A percentile compares a stretch with the other conserved stretches of the same genome.
Evolutionary conservation across 768 basidiomycete species (phyloP).

Genomic region (Mycena albidolilacea): DNA sequence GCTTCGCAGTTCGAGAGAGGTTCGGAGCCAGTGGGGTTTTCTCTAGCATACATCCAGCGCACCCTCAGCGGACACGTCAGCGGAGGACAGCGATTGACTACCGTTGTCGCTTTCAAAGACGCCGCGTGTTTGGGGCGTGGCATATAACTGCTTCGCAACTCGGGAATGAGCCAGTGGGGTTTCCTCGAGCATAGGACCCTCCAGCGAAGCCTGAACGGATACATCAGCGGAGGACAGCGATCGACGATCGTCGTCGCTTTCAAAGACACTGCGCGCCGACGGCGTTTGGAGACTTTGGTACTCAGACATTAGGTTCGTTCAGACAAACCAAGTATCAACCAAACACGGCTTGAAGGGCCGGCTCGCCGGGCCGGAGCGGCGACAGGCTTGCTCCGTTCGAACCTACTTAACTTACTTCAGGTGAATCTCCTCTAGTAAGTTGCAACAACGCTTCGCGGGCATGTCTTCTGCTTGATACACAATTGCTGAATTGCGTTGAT

Average conservation of each 20-base stretch:
- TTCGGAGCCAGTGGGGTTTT: background rate
- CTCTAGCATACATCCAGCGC: background rate
- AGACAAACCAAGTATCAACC: no score
- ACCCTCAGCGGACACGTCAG: background rate
- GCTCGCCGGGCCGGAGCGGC: no score
- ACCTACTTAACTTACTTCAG: no score
- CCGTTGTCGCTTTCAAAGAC: background rate
- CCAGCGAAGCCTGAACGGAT: background rate
- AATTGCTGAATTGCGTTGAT: no score
- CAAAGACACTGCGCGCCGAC: slow-evolving; percentile 6
- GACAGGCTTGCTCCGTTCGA: no score
- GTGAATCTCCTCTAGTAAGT: no score
- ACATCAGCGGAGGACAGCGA: background rate
- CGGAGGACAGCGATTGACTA: no score
- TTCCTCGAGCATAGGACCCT: background rate
- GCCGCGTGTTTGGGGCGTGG: slow-evolving; percentile 9
- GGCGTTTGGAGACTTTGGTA: no score
- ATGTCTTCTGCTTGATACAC: no score
- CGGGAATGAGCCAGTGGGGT: background rate
- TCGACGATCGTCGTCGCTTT: background rate
- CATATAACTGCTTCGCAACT: background rate
- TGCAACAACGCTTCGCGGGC: no score
- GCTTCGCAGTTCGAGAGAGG: background rate
- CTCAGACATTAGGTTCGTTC: no score
- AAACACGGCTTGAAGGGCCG: no score